Evolutionary conservation across 2,329 filamentous ascomycete species (phyloP).

Genomic region (Conoideocrella luteorostrata): DNA sequence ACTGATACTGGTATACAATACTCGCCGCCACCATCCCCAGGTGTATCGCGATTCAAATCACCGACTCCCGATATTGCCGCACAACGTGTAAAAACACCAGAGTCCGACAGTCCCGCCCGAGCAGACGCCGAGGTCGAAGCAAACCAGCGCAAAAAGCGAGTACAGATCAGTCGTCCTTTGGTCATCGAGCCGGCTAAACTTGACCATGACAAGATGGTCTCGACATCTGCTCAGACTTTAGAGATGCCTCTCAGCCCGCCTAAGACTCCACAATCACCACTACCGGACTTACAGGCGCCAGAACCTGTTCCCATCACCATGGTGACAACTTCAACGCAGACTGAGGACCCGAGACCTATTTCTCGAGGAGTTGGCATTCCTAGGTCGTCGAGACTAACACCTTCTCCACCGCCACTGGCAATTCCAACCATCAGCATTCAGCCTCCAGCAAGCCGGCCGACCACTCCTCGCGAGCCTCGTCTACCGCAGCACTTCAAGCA

Average conservation of each 20-base stretch:
- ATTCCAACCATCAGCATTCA: slow-evolving; percentile 90
- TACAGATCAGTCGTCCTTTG: slow-evolving; percentile 46
- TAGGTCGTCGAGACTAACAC: slow-evolving; percentile 19
- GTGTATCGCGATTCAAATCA: slow-evolving; percentile 33
- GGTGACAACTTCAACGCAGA: slow-evolving; percentile 57
- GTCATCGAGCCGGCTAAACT: slow-evolving; percentile 38
- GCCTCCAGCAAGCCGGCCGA: slow-evolving; percentile 77
- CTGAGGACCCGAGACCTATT: slow-evolving; percentile 26
- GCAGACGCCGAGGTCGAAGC: slow-evolving; percentile 59
- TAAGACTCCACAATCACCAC: slow-evolving; percentile 53
- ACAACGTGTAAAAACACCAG: slow-evolving; percentile 31
- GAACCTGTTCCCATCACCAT: slow-evolving; percentile 32
- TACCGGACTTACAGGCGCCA: slow-evolving; percentile 33
- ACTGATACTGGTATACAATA: slow-evolving; percentile 74
- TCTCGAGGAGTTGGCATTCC: slow-evolving; percentile 13
- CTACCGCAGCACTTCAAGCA: slow-evolving; percentile 80
- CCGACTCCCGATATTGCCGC: slow-evolving; percentile 32
- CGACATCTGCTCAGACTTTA: slow-evolving; percentile 26
- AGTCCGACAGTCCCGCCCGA: slow-evolving; percentile 37
- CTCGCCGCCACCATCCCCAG: slow-evolving; percentile 74
- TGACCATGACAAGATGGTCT: slow-evolving; percentile 53
- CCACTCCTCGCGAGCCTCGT: slow-evolving; percentile 65
- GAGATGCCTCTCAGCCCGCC: slow-evolving; percentile 50
- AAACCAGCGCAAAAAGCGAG: slow-evolving; percentile 66
- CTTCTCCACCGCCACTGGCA: slow-evolving; percentile 35